Base-by-base conservation (phyloP, 1,284 basidiomycete genomes). In the Thecaphora thlaspeos region DNA sequence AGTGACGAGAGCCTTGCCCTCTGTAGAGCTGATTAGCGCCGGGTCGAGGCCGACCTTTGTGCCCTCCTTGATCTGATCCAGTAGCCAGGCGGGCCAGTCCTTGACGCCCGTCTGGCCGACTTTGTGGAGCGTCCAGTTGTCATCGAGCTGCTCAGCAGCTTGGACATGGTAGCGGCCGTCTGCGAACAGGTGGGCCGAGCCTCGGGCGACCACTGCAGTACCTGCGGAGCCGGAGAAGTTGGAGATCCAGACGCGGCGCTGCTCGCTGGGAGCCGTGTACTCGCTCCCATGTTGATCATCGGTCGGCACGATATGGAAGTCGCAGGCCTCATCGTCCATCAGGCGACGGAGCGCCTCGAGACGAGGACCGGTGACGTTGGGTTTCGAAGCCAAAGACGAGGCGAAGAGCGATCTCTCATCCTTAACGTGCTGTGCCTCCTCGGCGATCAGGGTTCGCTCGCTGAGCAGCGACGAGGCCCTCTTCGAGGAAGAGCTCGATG, bases 141-240 rank as follows among this genome's bases (percentile, higher is more conserved):
- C 62, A 75, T 91, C 88, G 17, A 91, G 79, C 74, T 93, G 86
- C 12, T 85, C 81, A 10, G 82, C 82, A 7, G 91, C 91, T 79
- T 92, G 90, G 1, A 87, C 76, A 87, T 90, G 94, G 78, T 95
- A 95, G 24, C 91, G 84, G 23, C 90, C 89, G 78, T 96, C 91
- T 19, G 87, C 88, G 62, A 93, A 83, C 24, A 95, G 82, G 32
- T 75, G 70, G 14, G 68, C 64, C 12, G 72, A 62, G 66, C 88
- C 52, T 15, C 36, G 41, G 14, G 88, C 86, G 21, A 94, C 80
- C 40, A 96, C 82, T 5, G 88, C 91, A 45, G 86, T 84, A 8
- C 91, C 92, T 3, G 88, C 87, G n/a, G 87, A 86, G 14, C 92
- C 92, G 18, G 85, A 84, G 77, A 95, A 95, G 18, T 87, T 88